Percentiles rank a stretch among this genome's conserved stretches.
Conservation (phyloP, 768 basidiomycete genomes). For the Boletus vinaceobasis region DNA sequence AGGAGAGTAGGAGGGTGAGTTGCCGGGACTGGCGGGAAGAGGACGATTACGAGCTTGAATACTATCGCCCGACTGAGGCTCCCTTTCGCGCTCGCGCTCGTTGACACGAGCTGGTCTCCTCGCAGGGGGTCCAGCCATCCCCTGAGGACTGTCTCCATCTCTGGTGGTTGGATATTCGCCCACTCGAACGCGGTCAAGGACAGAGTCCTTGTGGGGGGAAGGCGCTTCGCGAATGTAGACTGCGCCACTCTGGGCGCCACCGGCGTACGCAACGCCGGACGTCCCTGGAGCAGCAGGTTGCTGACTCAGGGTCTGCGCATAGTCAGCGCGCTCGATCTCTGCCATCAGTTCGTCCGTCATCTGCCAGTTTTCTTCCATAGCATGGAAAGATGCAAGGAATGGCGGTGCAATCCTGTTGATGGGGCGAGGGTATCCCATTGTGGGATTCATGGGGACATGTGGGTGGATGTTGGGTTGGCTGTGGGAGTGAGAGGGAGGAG, state of each 20-base stretch:
- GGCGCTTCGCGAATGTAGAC: slow-evolving; percentile 35
- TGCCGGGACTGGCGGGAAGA: slow-evolving; percentile 36
- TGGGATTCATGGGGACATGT: slow-evolving; percentile 28
- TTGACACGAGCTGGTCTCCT: slow-evolving; percentile 23
- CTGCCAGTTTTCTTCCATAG: slow-evolving; percentile 57
- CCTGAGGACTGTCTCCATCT: slow-evolving; percentile 42
- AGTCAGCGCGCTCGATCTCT: slow-evolving; percentile 70
- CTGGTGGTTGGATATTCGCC: slow-evolving; percentile 56
- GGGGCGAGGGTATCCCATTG: slow-evolving; percentile 61
- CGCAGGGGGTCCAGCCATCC: slow-evolving; percentile 7
- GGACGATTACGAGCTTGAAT: slow-evolving; percentile 23
- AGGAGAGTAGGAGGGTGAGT: slow-evolving; percentile 40
- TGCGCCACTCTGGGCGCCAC: slow-evolving; percentile 41
- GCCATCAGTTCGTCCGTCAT: slow-evolving; percentile 69
- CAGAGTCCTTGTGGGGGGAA: slow-evolving; percentile 48
- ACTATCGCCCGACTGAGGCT: slow-evolving; percentile 34
- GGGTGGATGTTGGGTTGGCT: slow-evolving; percentile 27
- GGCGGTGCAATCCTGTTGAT: slow-evolving; percentile 53
- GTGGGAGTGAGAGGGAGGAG: slow-evolving; percentile 33
- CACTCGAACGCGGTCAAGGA: slow-evolving; percentile 52
- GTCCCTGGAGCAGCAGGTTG: slow-evolving; percentile 36
- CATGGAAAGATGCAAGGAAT: slow-evolving; percentile 55
- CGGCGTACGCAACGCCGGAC: slow-evolving; percentile 46
- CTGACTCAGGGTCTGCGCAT: slow-evolving; percentile 53
- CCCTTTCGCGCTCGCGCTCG: slow-evolving; percentile 41